Evolutionary conservation across 1,284 basidiomycete species (phyloP).

Genomic region (Sporisorium sorghi): DNA sequence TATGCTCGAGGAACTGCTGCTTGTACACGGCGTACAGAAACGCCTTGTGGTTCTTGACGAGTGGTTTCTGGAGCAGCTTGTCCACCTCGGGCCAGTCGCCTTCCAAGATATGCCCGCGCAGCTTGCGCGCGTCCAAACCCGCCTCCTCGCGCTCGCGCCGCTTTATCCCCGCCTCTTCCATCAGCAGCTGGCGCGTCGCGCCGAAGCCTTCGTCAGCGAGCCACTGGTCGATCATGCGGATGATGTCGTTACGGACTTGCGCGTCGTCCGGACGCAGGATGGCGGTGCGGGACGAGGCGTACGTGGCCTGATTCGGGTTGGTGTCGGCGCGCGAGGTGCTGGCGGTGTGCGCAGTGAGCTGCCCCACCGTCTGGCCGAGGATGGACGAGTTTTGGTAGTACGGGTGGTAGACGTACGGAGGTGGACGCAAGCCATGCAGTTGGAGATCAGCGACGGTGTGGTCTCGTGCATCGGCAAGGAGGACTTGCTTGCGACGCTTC

Average conservation of each 20-base stretch:
- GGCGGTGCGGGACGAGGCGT: slow-evolving; percentile 52
- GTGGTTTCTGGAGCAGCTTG: slow-evolving; percentile 68
- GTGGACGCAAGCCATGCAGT: slow-evolving; percentile 53
- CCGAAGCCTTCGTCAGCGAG: slow-evolving; percentile 70
- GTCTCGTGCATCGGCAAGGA: slow-evolving; percentile 55
- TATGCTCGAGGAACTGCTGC: slow-evolving; percentile 71
- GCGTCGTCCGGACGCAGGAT: slow-evolving; percentile 61
- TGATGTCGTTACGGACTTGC: slow-evolving; percentile 59
- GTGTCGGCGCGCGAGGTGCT: slow-evolving; percentile 16
- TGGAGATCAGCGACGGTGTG: slow-evolving; percentile 61
- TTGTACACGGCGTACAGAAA: slow-evolving; percentile 70
- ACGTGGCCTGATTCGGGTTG: slow-evolving; percentile 42
- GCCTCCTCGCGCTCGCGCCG: slow-evolving; percentile 64
- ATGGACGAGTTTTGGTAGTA: slow-evolving; percentile 48
- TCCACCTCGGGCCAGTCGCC: slow-evolving; percentile 72
- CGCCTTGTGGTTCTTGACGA: slow-evolving; percentile 71
- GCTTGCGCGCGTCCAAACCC: slow-evolving; percentile 68
- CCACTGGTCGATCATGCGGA: slow-evolving; percentile 70
- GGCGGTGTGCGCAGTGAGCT: slow-evolving; percentile 33
- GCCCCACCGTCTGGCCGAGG: slow-evolving; percentile 35
- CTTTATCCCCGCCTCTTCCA: slow-evolving; percentile 69
- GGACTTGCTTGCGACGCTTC: slow-evolving; percentile 56
- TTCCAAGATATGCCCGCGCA: slow-evolving; percentile 71
- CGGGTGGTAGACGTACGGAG: slow-evolving; percentile 42
- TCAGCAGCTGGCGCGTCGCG: slow-evolving; percentile 68